Base-by-base conservation (phyloP, 164 flowering plant species). In the Kalanchoe fedtschenkoi region DNA sequence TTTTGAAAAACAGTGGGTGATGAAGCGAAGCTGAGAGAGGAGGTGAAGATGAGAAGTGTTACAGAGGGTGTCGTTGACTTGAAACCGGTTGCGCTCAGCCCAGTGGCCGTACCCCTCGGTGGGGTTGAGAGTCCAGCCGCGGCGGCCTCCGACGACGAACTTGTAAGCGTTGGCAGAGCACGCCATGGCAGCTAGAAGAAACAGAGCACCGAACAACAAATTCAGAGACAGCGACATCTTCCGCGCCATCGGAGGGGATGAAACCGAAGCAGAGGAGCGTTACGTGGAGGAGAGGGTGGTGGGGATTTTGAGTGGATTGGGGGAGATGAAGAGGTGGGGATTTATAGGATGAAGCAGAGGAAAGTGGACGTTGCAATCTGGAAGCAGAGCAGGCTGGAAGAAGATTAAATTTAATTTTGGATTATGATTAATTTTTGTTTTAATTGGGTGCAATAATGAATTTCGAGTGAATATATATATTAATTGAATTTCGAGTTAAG, bases 61-160 rank as follows among this genome's bases (percentile, higher is more conserved):
- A 81, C 88, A 37, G 26, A 81, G 75, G 21, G 71, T 69, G 56
- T 83, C 86, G 56, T 81, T 73, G 65, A 81, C 71, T 58, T 26
- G 68, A 68, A 83, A 81, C 34, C 86, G 60, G 56, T 67, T 64
- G 65, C 84, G 64, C 16, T 54, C 71, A 28, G 86, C 73, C 88
- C 86, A 83, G 21, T 68, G 70, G 34, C 32, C 67, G 67, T 80
- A 83, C 6, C 39, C 26, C 66, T 80, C 80, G 0, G 69, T 53
- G 10, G 86, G 83, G 8, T 75, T 35, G 29, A 68, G 10, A 11
- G 65, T 70, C 86, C 88, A 83, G 0, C 86, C 84, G 28, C 67
- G 74, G 43, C 47, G 62, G 4, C 77, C 86, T 43, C 88, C 88
- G 17, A 77, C 84, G 4, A 63, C 19, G 66, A 78, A 80, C 2